These are phyloP conservation scores for Murraya paniculata DNA, from an alignment of 345 rosid genomes.

Conservation along the genomic window DNA sequence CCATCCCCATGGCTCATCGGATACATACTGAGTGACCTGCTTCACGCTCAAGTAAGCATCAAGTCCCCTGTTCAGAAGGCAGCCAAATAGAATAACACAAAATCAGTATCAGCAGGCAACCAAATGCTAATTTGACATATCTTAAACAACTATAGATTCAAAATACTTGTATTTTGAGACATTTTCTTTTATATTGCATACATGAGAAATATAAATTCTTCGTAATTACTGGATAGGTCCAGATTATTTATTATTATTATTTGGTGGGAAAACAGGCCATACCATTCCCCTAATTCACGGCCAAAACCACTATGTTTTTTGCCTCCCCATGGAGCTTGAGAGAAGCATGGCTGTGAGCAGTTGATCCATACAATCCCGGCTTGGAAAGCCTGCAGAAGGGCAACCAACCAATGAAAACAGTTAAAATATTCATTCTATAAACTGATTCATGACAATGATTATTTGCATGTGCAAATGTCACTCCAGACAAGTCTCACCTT, in stretches of 20 bases:
- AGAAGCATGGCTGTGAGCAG: slow-evolving; percentile 97
- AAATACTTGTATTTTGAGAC: not conserved
- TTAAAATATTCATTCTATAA: not conserved
- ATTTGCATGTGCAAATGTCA: not conserved
- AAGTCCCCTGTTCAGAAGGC: slow-evolving; percentile 62
- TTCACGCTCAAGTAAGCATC: slow-evolving; percentile 88
- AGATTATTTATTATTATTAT: not conserved
- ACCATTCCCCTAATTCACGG: slow-evolving; percentile 99
- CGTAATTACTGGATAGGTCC: not conserved
- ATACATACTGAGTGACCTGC: slow-evolving; percentile 79
- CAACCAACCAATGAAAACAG: not conserved
- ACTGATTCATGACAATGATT: not conserved
- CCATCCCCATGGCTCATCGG: slow-evolving; percentile 94
- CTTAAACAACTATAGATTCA: not conserved
- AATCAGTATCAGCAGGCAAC: not conserved
- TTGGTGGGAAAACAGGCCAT: slow-evolving; percentile 15
- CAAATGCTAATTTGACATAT: not conserved
- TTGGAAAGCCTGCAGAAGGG: slow-evolving; percentile 55
- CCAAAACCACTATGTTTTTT: slow-evolving; percentile 95
- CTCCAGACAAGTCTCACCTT: slow-evolving; percentile 50
- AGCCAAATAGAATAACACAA: not conserved
- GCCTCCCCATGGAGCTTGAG: slow-evolving; percentile 99
- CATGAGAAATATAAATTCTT: not conserved
- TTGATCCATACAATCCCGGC: slow-evolving; percentile 93
- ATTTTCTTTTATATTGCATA: not conserved